Evolutionary conservation across 1,139 yeast species (phyloP).

Genomic region (Suhomyces guaymorum): DNA sequence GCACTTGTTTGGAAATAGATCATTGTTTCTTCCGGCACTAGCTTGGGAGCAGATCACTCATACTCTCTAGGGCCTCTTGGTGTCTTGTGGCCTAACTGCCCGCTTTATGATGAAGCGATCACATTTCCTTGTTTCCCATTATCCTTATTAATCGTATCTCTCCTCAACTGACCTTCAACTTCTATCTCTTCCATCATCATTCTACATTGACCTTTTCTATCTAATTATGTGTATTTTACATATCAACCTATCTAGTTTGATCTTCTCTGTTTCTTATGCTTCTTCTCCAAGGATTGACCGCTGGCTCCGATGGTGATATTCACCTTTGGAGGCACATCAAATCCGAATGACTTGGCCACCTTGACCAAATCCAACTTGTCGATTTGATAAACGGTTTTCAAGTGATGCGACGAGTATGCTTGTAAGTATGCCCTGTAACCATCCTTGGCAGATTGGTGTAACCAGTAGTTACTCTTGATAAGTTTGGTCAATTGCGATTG

Average conservation of each 20-base stretch:
- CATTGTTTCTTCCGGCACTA: too few relatives aligned
- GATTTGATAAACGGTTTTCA: slow-evolving; percentile 93
- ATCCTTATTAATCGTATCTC: too few relatives aligned
- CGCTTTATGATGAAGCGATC: too few relatives aligned
- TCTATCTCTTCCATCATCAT: too few relatives aligned
- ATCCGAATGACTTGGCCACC: slow-evolving; percentile 95
- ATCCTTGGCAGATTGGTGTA: slow-evolving; percentile 94
- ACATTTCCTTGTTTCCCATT: too few relatives aligned
- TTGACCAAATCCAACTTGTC: slow-evolving; percentile 91
- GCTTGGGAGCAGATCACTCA: too few relatives aligned
- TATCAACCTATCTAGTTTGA: slow-evolving; percentile 12
- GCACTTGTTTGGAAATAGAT: too few relatives aligned
- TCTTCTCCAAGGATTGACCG: slow-evolving; percentile 61
- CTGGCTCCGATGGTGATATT: slow-evolving; percentile 94
- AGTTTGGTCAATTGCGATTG: slow-evolving; percentile 91
- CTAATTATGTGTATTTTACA: too few relatives aligned
- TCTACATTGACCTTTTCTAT: too few relatives aligned
- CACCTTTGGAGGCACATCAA: slow-evolving; percentile 94
- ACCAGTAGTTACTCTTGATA: slow-evolving; percentile 88
- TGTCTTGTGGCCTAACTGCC: too few relatives aligned
- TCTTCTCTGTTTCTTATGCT: slow-evolving; percentile 52
- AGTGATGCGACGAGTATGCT: slow-evolving; percentile 94
- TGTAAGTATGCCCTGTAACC: slow-evolving; percentile 96
- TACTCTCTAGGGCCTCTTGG: too few relatives aligned
- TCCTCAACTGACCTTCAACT: too few relatives aligned